These are phyloP conservation scores for Phlebiopsis gigantea DNA, from an alignment of 768 basidiomycete genomes.

Conservation along the genomic window DNA sequence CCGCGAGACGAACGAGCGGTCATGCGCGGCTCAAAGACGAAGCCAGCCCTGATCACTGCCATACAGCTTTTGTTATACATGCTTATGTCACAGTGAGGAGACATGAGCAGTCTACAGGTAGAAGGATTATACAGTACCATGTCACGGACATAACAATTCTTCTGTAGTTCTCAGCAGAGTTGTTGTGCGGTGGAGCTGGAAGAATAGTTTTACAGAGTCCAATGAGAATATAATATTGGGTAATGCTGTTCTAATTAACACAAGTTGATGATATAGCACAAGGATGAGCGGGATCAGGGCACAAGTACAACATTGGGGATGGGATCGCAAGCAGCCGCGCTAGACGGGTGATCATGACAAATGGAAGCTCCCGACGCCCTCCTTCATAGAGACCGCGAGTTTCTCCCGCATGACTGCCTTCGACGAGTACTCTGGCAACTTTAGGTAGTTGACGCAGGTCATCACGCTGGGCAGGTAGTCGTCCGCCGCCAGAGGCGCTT, in stretches of 20 bases:
- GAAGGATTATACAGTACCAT: no score
- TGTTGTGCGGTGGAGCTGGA: neutral
- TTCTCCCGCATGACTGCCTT: constrained; percentile 83
- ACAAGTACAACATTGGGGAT: constrained; percentile 16
- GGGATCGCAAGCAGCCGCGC: neutral
- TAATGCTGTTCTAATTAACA: constrained; percentile 2
- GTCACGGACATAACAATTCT: neutral
- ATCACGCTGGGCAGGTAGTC: constrained; percentile 96
- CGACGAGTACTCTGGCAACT: constrained; percentile 91
- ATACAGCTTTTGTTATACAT: no score
- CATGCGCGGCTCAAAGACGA: no score
- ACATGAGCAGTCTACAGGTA: no score
- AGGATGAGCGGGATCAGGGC: neutral
- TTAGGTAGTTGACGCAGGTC: constrained; percentile 98
- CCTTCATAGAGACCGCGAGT: constrained; percentile 78
- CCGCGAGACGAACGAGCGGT: no score
- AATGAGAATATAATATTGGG: neutral
- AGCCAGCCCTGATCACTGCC: no score
- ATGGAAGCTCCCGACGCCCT: constrained; percentile 97
- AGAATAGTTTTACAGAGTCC: neutral
- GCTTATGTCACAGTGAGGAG: neutral
- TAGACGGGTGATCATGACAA: constrained; percentile 56
- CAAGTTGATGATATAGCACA: constrained; percentile 6
- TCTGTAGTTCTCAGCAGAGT: neutral
- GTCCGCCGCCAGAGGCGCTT: constrained; percentile 84